These are phyloP conservation scores for Populus nigra DNA, from an alignment of 345 rosid genomes.

Conservation along the genomic window DNA sequence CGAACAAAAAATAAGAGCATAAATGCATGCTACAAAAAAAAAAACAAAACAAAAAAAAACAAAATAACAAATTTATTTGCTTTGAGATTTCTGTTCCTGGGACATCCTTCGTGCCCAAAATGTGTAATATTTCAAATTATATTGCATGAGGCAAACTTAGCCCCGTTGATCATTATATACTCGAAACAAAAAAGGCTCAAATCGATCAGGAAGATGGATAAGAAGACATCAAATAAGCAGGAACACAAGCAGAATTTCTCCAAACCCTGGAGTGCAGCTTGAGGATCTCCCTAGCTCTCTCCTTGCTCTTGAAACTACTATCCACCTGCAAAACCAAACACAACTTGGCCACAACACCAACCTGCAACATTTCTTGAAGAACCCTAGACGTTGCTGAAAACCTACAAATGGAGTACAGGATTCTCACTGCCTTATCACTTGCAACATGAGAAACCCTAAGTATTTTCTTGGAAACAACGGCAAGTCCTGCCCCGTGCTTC, in stretches of 20 bases:
- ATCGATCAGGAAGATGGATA: slow-evolving; percentile 38
- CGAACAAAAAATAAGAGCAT: no score
- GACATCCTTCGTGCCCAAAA: no score
- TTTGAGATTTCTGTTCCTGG: no score
- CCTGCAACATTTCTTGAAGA: slow-evolving; percentile 57
- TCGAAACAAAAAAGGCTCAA: background rate
- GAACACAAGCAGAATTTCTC: slow-evolving; percentile 50
- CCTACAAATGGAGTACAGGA: slow-evolving; percentile 43
- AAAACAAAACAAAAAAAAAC: no score
- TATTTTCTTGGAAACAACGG: slow-evolving; percentile 60
- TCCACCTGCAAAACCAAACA: slow-evolving; percentile 54
- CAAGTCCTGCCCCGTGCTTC: slow-evolving; percentile 56
- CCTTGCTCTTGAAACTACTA: slow-evolving; percentile 38
- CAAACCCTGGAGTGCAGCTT: slow-evolving; percentile 55
- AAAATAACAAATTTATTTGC: no score
- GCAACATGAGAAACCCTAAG: slow-evolving; percentile 53
- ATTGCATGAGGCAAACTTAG: background rate
- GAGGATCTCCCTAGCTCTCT: slow-evolving; percentile 48
- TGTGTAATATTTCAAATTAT: background rate
- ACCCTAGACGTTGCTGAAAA: slow-evolving; percentile 44
- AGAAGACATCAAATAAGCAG: slow-evolving; percentile 40
- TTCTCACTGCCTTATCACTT: slow-evolving; percentile 49
- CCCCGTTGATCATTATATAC: background rate
- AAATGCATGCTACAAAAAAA: no score
- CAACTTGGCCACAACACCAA: slow-evolving; percentile 56